Evolutionary conservation across 352 stramenopile species (phyloP).

Genomic region (Globisporangium solare): DNA sequence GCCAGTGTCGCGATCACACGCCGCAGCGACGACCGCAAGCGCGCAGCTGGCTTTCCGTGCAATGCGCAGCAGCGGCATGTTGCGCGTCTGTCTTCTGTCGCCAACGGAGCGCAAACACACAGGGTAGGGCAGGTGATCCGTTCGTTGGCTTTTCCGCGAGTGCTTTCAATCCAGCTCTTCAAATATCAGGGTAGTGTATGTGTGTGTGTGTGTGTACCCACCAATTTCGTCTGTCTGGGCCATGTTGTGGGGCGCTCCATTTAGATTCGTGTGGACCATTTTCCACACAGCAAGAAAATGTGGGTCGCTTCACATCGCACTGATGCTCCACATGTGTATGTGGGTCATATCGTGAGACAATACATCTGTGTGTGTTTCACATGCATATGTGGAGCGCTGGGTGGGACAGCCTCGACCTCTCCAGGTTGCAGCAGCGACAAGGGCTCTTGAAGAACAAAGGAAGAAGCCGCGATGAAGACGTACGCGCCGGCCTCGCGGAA

Average conservation of each 20-base stretch:
- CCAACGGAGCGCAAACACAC: too few relatives aligned
- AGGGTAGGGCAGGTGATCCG: not conserved
- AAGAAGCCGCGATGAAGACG: conserved; percentile 13
- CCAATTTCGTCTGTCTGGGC: too few relatives aligned
- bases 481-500: conserved; percentile 14
- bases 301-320: not conserved
- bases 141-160: not conserved
- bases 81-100: not conserved
- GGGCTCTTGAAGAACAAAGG: not conserved
- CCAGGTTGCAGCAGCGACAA: not conserved
- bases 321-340: not conserved
- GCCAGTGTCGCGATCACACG: not conserved
- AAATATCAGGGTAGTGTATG: too few relatives aligned
- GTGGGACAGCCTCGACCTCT: not conserved
- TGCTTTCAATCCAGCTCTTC: too few relatives aligned
- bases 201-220: too few relatives aligned
- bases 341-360: not conserved
- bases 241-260: too few relatives aligned
- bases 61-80: not conserved
- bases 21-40: not conserved
- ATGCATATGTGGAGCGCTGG: not conserved
- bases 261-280: too few relatives aligned
- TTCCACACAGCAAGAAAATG: not conserved
- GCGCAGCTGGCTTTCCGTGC: not conserved
- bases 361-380: too few relatives aligned